A percentile compares a stretch with the other conserved stretches of the same genome.
phyloP scores from a whole-genome alignment of 495 filamentous ascomycete species.

The Elaphomyces granulatus region DNA sequence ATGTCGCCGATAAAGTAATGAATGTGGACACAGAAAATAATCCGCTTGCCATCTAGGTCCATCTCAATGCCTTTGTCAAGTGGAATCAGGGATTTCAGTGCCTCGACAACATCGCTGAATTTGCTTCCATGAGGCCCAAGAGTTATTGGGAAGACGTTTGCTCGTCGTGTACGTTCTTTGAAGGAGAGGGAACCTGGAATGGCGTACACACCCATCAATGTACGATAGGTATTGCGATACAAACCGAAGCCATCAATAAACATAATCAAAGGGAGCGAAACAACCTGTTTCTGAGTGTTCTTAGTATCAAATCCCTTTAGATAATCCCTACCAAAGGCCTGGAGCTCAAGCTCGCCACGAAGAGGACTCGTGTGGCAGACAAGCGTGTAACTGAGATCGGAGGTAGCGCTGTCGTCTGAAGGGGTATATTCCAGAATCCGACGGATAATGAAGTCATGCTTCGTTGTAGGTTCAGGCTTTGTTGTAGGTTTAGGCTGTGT shows the following conservation, averaged over 20 bases:
- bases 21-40: neutral
- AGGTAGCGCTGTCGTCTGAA: no score
- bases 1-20: neutral
- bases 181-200: neutral
- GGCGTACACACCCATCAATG: neutral
- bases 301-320: neutral
- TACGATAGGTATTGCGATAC: neutral
- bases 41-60: neutral
- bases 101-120: neutral
- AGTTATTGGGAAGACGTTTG: neutral
- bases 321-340: neutral
- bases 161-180: neutral
- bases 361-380: neutral
- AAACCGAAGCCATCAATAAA: conserved; percentile 1
- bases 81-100: no score
- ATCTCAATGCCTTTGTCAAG: no score
- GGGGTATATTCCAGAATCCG: no score
- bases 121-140: conserved; percentile 1
- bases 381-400: no score
- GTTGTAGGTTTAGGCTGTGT: no score
- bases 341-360: neutral
- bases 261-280: neutral
- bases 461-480: no score
- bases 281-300: neutral
- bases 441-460: no score